Base-by-base conservation (phyloP, 2,329 filamentous ascomycete genomes). In the Zymoseptoria crescenta region DNA sequence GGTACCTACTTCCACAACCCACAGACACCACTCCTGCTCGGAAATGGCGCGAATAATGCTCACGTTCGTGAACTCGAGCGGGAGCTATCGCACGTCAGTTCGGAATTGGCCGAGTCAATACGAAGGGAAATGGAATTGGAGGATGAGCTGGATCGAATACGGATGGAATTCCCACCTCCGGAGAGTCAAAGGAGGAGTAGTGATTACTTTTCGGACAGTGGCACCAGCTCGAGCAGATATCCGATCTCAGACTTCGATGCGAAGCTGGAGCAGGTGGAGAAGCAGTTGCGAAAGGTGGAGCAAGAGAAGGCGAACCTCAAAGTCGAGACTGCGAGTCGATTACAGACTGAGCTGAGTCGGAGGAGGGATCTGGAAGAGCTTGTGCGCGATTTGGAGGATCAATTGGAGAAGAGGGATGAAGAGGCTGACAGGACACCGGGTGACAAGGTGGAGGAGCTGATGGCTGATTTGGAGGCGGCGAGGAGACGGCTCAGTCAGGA, bases 171-270 rank as follows among this genome's bases (percentile, higher is more conserved):
- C 81, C 85, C 74, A 70, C 61, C 64, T 27, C 67, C 69, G n/a
- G 74, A 79, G n/a, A 71, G 81, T 28, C 86, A 83, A 63, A 87
- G 88, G 72, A 84, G 93, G 61, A 95, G 90, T 8, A 97, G 94
- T 75, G 94, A 99, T 75, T 97, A 99, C 76, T 99, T 94, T 73
- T 99, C 94, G 2, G 94, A 99, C 73, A 96, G 92, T 5, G 94
- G 94, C 30, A 87, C 90, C 59, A 93, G 91, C 73, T 93, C 91
- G 1, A 82, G 89, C 56, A 88, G 91, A 69, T 87, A 87, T 69
- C 86, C 87, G 1, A 77, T 82, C 62, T 87, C 89, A 52, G 79
- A 83, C 60, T 76, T 75, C 13, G 80, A 82, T 52, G 76, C 74
- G 30, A 83, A 80, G 65, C 67, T 81, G 3, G 84, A 87, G 68